Percentiles rank a stretch among this genome's conserved stretches.
phyloP scores from a whole-genome alignment of 805 yeast species.

The Hanseniaspora hatyaiensis region DNA sequence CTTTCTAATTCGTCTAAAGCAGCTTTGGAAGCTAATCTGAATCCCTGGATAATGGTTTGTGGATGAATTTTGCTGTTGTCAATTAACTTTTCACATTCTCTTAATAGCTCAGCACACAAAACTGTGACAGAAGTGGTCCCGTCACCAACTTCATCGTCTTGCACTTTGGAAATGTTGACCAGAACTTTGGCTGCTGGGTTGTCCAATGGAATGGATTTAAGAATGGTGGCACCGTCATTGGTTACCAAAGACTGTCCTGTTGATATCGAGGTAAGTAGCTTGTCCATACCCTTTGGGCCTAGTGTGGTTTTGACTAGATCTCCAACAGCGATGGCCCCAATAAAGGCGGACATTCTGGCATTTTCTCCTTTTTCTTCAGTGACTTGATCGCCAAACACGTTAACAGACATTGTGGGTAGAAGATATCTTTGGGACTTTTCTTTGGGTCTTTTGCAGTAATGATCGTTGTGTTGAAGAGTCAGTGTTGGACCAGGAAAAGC shows the following conservation, averaged over 20 bases:
- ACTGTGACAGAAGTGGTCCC: slow-evolving; percentile 97
- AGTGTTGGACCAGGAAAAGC: too few relatives aligned
- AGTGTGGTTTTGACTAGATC: slow-evolving; percentile 87
- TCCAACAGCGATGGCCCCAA: slow-evolving; percentile 98
- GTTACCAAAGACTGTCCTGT: slow-evolving; percentile 73
- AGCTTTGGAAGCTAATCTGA: slow-evolving; percentile 74
- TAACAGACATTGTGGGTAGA: slow-evolving; percentile 38
- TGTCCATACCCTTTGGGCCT: slow-evolving; percentile 99
- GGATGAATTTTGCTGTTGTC: slow-evolving; percentile 86
- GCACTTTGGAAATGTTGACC: slow-evolving; percentile 89
- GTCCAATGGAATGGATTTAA: slow-evolving; percentile 86
- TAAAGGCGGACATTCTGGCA: slow-evolving; percentile 93
- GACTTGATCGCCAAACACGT: slow-evolving; percentile 93
- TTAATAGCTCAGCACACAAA: slow-evolving; percentile 74
- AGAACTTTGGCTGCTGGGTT: slow-evolving; percentile 95
- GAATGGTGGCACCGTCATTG: slow-evolving; percentile 95
- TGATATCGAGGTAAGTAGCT: slow-evolving; percentile 75
- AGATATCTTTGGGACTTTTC: neutral
- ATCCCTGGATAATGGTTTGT: slow-evolving; percentile 94
- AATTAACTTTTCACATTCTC: slow-evolving; percentile 88
- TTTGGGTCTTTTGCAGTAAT: neutral
- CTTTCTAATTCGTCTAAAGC: slow-evolving; percentile 71
- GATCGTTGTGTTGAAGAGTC: too few relatives aligned
- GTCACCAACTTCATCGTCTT: slow-evolving; percentile 97
- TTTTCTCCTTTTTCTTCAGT: slow-evolving; percentile 96